phyloP scores from a whole-genome alignment of 1,284 basidiomycete species.

The Meira miltonrushii region DNA sequence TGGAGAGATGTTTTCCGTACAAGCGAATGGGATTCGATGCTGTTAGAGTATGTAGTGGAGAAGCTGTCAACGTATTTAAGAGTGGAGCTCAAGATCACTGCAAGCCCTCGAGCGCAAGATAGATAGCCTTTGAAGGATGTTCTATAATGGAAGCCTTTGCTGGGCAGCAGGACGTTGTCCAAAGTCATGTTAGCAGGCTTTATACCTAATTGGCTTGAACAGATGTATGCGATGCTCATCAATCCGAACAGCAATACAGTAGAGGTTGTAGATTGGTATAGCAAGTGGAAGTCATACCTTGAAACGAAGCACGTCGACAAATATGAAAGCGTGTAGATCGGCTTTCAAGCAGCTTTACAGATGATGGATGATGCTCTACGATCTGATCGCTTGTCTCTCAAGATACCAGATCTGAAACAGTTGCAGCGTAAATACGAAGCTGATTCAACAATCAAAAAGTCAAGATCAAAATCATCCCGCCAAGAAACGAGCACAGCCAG shows the following conservation, averaged over 20 bases:
- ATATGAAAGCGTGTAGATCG: slow-evolving; percentile 62
- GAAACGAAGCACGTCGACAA: slow-evolving; percentile 59
- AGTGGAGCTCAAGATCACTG: slow-evolving; percentile 79
- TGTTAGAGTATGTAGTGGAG: slow-evolving; percentile 84
- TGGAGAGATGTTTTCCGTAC: slow-evolving; percentile 26
- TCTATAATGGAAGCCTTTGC: slow-evolving; percentile 68
- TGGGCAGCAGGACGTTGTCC: slow-evolving; percentile 57
- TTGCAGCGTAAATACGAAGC: neutral
- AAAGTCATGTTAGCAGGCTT: slow-evolving; percentile 67
- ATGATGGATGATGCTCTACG: slow-evolving; percentile 81
- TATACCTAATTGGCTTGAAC: slow-evolving; percentile 91
- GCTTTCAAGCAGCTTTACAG: slow-evolving; percentile 77
- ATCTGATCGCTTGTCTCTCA: slow-evolving; percentile 54
- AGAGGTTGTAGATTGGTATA: slow-evolving; percentile 82
- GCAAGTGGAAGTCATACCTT: slow-evolving; percentile 79
- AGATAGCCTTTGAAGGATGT: slow-evolving; percentile 64
- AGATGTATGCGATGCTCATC: slow-evolving; percentile 83
- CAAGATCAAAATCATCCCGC: slow-evolving; percentile 12
- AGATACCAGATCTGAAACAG: slow-evolving; percentile 50
- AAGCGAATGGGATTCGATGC: slow-evolving; percentile 79
- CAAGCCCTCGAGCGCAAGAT: slow-evolving; percentile 68
- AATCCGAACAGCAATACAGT: slow-evolving; percentile 75
- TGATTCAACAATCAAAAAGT: slow-evolving; percentile 58
- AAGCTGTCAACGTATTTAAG: slow-evolving; percentile 75
- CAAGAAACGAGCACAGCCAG: slow-evolving; percentile 54